Evolutionary conservation across 2,329 filamentous ascomycete species (phyloP).

Genomic region (Epichloe aotearoae): DNA sequence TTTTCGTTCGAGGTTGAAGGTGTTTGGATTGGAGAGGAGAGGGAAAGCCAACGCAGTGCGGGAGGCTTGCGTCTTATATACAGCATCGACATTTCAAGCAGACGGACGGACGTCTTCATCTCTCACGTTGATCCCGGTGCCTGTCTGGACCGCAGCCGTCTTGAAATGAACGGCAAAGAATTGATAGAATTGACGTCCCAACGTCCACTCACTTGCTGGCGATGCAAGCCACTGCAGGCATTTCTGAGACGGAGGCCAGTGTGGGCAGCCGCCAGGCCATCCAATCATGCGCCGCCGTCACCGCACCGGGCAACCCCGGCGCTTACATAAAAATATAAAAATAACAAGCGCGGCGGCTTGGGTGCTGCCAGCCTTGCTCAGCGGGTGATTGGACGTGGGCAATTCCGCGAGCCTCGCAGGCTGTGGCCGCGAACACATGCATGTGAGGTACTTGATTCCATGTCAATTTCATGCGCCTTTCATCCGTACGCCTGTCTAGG

Average conservation of each 20-base stretch:
- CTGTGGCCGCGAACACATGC: too few relatives aligned
- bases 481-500: slow-evolving; percentile 25
- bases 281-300: slow-evolving; percentile 10
- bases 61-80: slow-evolving; percentile 2
- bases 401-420: too few relatives aligned
- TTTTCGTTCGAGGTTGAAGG: slow-evolving; percentile 5
- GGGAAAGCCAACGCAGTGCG: background rate
- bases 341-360: background rate
- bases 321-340: background rate
- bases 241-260: slow-evolving; percentile 9
- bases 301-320: background rate
- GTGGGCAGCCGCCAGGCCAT: slow-evolving; percentile 11
- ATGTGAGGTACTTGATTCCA: slow-evolving; percentile 15
- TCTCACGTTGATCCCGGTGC: background rate
- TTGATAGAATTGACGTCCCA: too few relatives aligned
- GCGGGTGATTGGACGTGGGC: background rate
- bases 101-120: background rate
- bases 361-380: too few relatives aligned
- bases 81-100: background rate
- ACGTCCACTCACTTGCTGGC: background rate
- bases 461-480: slow-evolving; percentile 22
- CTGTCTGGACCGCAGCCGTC: background rate
- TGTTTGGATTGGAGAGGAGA: background rate
- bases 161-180: background rate
- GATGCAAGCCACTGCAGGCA: slow-evolving; percentile 1